Base-by-base conservation (phyloP, 768 basidiomycete species). In the Pisolithus tinctorius region DNA sequence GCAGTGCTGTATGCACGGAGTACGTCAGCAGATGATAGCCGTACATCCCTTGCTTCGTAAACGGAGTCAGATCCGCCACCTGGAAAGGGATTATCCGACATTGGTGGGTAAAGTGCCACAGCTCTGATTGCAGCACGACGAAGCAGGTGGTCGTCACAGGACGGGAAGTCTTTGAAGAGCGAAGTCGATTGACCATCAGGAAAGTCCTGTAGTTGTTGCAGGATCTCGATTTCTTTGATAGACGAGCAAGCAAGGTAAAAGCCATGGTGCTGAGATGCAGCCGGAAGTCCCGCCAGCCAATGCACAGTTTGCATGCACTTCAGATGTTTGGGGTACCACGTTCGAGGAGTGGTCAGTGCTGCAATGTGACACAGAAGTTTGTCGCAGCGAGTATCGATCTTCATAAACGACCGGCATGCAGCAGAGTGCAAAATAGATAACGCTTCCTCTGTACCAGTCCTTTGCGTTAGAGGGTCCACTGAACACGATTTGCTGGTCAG, bases 371-470 rank as follows among this genome's bases (percentile, higher is more conserved):
- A 47, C 10, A 79, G 58, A 30, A 74, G 59, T 14, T 58, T 50
- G 4, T 58, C 44, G n/a, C 75, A 70, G 2, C 58, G 55, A 9
- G 34, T 1, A 20, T 52, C 52, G 13, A 77, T 60, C 41, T 50
- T 59, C 61, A 71, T 68, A 49, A 79, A 76, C 0, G 78, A 76
- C 30, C 54, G 61, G 36, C 62, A 71, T 8, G 62, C 52, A 6
- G 73, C 69, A 0, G 73, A 74, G 10, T 53, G 53, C 25, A 80
- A 60, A 41, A 71, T 58, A 45, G 63, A 55, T 17, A 78, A 56
- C 1, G 77, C 76, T 43, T 77, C 69, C 38, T 75, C 70, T 1
- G 71, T 70, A 4, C 78, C 78, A 0, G 72, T 73, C 7, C 70
- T 69, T 16, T 57, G 55, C 0, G 71, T 75, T 17, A 80, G 62